phyloP scores from a whole-genome alignment of 2,329 filamentous ascomycete genomes.

The Exophiala oligosperma region DNA sequence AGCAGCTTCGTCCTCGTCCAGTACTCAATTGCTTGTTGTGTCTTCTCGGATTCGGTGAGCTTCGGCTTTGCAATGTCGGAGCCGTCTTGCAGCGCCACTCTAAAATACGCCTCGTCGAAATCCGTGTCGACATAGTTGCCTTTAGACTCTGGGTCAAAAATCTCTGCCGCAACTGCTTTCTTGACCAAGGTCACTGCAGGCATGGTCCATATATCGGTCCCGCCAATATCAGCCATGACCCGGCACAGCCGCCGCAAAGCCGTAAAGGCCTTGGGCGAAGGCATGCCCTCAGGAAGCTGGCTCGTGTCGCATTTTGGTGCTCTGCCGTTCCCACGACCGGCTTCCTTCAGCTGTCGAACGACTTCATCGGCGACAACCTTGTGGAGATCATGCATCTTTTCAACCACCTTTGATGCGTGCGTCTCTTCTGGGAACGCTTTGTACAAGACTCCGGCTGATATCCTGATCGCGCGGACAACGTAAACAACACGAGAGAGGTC shows the following conservation, averaged over 20 bases:
- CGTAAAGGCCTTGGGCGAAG: conserved; percentile 24
- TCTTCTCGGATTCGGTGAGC: background rate
- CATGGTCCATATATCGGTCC: conserved; percentile 26
- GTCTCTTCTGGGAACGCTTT: conserved; percentile 12
- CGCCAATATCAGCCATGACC: conserved; percentile 28
- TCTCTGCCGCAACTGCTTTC: conserved; percentile 6
- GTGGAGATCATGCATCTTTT: conserved; percentile 13
- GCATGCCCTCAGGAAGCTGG: conserved; percentile 23
- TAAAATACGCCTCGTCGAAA: conserved; percentile 26
- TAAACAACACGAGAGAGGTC: conserved; percentile 3
- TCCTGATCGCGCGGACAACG: conserved; percentile 22
- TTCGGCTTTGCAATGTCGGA: background rate
- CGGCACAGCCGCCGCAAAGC: conserved; percentile 22
- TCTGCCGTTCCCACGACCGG: conserved; percentile 1
- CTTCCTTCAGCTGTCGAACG: conserved; percentile 5
- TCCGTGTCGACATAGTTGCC: conserved; percentile 14
- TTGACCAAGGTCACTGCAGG: conserved; percentile 19
- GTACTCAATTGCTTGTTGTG: conserved; percentile 18
- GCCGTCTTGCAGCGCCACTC: conserved; percentile 13
- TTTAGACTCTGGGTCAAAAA: conserved; percentile 15
- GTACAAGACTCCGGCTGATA: conserved; percentile 14
- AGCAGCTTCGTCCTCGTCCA: conserved; percentile 28
- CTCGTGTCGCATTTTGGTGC: background rate
- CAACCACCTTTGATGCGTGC: conserved; percentile 8
- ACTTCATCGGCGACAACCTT: conserved; percentile 20